Conservation (phyloP, 768 basidiomycete genomes). For the Leccinum ochraceum region DNA sequence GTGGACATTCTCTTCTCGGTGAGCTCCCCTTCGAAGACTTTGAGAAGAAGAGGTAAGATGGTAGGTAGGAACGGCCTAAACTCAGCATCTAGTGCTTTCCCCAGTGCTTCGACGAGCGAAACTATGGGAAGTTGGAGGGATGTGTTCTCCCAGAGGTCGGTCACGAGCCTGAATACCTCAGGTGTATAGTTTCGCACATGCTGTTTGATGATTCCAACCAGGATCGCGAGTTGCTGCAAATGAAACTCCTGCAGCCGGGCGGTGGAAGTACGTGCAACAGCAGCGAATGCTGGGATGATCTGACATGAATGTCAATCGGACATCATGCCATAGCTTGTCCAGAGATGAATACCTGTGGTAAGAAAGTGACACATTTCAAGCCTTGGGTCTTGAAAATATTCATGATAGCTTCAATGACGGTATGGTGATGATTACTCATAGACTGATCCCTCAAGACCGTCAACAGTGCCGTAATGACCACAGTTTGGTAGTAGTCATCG, state of each 20-base stretch:
- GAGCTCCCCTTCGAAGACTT: slow-evolving; percentile 87
- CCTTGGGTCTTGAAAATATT: slow-evolving; percentile 99
- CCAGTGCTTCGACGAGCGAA: slow-evolving; percentile 87
- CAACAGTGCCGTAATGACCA: slow-evolving; percentile 87
- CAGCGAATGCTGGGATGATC: slow-evolving; percentile 95
- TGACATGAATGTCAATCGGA: slow-evolving; percentile 30
- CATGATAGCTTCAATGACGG: slow-evolving; percentile 97
- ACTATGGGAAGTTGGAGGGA: slow-evolving; percentile 90
- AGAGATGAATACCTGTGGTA: slow-evolving; percentile 70
- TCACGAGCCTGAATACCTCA: slow-evolving; percentile 81
- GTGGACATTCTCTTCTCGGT: slow-evolving; percentile 76
- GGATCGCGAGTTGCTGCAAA: slow-evolving; percentile 91
- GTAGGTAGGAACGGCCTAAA: slow-evolving; percentile 95
- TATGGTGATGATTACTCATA: slow-evolving; percentile 83
- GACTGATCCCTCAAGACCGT: slow-evolving; percentile 88
- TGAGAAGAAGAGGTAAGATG: slow-evolving; percentile 85
- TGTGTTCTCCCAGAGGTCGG: slow-evolving; percentile 86
- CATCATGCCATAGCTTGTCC: not conserved
- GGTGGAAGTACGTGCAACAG: slow-evolving; percentile 79
- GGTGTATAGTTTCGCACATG: slow-evolving; percentile 92
- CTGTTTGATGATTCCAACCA: slow-evolving; percentile 95
- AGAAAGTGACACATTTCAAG: slow-evolving; percentile 91
- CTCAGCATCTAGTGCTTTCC: slow-evolving; percentile 92
- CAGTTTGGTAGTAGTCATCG: slow-evolving; percentile 97
- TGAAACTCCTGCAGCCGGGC: slow-evolving; percentile 90